Evolutionary conservation across 2,329 filamentous ascomycete species (phyloP).

Genomic region (Xylaria digitata): DNA sequence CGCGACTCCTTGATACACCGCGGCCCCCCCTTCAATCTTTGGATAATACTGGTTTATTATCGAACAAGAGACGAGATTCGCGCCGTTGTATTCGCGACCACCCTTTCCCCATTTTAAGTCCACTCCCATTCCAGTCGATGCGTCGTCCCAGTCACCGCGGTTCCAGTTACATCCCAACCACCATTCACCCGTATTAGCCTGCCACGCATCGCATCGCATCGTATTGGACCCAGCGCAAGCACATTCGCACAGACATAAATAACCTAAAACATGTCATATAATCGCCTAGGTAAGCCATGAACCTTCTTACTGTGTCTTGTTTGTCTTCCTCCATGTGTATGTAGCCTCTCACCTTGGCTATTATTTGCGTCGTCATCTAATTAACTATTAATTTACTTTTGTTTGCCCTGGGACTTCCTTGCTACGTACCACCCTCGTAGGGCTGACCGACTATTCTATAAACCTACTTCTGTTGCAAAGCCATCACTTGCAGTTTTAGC

Average conservation of each 20-base stretch:
- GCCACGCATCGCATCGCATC: constrained; percentile 32
- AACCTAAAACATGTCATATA: constrained; percentile 72
- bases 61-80: constrained; percentile 21
- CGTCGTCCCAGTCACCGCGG: no score
- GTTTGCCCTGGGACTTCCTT: constrained; percentile 6
- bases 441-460: background rate
- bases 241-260: constrained; percentile 33
- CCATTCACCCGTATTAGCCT: constrained; percentile 28
- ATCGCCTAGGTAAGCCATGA: constrained; percentile 70
- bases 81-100: constrained; percentile 12
- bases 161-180: constrained; percentile 32
- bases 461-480: constrained; percentile 13
- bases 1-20: constrained; percentile 35
- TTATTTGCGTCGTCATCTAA: constrained; percentile 24
- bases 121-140: constrained; percentile 33
- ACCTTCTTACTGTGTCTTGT: constrained; percentile 36
- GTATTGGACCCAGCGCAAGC: constrained; percentile 32
- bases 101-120: background rate
- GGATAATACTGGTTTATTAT: constrained; percentile 32
- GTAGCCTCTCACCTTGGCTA: background rate
- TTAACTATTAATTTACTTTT: background rate
- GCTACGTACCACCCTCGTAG: constrained; percentile 1
- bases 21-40: constrained; percentile 3
- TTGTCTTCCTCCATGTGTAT: constrained; percentile 1
- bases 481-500: background rate